Evolutionary conservation across 2,329 filamentous ascomycete species (phyloP).

Genomic region (Pseudogymnoascus sp.): DNA sequence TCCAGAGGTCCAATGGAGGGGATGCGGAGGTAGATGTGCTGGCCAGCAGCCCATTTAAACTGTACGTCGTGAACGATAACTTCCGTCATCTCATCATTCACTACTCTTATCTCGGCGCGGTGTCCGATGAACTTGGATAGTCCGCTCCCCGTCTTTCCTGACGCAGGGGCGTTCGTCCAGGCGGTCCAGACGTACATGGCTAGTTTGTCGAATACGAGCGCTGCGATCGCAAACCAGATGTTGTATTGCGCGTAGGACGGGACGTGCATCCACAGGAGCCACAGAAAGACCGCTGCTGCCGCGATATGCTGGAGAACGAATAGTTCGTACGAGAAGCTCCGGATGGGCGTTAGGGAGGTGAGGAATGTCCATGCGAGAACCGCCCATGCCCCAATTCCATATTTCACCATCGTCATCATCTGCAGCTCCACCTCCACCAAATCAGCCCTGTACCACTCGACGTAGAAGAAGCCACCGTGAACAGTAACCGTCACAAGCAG

Average conservation of each 20-base stretch:
- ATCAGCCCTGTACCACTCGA: slow-evolving; percentile 53
- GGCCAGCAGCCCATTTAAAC: slow-evolving; percentile 52
- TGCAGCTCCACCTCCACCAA: slow-evolving; percentile 52
- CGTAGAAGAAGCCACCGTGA: slow-evolving; percentile 64
- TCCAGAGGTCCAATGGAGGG: slow-evolving; percentile 43
- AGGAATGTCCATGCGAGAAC: slow-evolving; percentile 59
- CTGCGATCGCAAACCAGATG: slow-evolving; percentile 58
- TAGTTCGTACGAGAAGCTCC: slow-evolving; percentile 60
- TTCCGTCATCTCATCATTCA: slow-evolving; percentile 47
- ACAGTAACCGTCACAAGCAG: slow-evolving; percentile 62
- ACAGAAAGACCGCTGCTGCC: slow-evolving; percentile 54
- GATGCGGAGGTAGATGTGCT: slow-evolving; percentile 56
- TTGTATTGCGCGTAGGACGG: slow-evolving; percentile 52
- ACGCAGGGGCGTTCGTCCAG: slow-evolving; percentile 46
- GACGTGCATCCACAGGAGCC: slow-evolving; percentile 56
- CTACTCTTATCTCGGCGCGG: slow-evolving; percentile 40
- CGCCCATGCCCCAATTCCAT: slow-evolving; percentile 60
- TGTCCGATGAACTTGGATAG: slow-evolving; percentile 43
- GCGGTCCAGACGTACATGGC: slow-evolving; percentile 27
- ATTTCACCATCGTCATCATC: slow-evolving; percentile 58
- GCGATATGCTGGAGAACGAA: slow-evolving; percentile 63
- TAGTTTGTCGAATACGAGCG: slow-evolving; percentile 49
- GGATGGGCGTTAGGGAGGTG: slow-evolving; percentile 55
- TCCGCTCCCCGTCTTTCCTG: slow-evolving; percentile 14
- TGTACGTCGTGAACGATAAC: slow-evolving; percentile 53